Evolutionary conservation across 805 yeast genomes (phyloP).

Genomic region (Teunomyces atbi): DNA sequence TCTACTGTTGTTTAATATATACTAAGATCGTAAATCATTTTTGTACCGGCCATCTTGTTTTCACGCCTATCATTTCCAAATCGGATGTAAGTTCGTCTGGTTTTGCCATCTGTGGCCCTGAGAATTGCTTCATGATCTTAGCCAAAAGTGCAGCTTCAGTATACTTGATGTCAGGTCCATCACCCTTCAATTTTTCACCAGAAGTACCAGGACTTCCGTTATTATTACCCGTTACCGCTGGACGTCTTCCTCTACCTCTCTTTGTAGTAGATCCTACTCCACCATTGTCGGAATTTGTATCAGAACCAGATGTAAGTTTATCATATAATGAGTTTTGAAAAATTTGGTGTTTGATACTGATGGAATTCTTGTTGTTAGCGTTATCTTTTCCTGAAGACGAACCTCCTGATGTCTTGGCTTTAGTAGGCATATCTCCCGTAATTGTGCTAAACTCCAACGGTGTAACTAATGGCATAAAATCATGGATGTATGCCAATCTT

Average conservation of each 20-base stretch:
- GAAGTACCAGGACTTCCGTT: neutral
- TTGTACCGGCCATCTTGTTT: slow-evolving; percentile 34
- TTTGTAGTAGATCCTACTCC: slow-evolving; percentile 19
- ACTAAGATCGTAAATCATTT: slow-evolving; percentile 3
- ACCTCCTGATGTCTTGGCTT: slow-evolving; percentile 17
- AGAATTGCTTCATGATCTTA: slow-evolving; percentile 42
- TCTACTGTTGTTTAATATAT: slow-evolving; percentile 6
- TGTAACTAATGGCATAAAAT: slow-evolving; percentile 42
- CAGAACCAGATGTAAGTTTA: slow-evolving; percentile 38
- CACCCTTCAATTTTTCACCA: slow-evolving; percentile 9
- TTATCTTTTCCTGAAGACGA: slow-evolving; percentile 15
- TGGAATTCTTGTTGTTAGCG: slow-evolving; percentile 15
- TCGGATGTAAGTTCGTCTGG: slow-evolving; percentile 35
- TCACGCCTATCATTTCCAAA: slow-evolving; percentile 35
- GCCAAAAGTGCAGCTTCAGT: slow-evolving; percentile 40
- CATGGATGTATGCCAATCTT: slow-evolving; percentile 24
- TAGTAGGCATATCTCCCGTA: slow-evolving; percentile 37
- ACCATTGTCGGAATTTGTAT: slow-evolving; percentile 27
- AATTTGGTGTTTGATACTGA: slow-evolving; percentile 32
- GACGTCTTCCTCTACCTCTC: slow-evolving; percentile 40
- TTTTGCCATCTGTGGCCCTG: slow-evolving; percentile 36
- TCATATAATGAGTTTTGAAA: slow-evolving; percentile 42
- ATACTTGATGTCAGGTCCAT: slow-evolving; percentile 17
- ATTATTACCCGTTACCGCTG: slow-evolving; percentile 13
- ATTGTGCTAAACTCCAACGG: slow-evolving; percentile 37